Percentiles rank a stretch among this genome's conserved stretches.
These are phyloP conservation scores for Rhynchospora pubera DNA, from an alignment of 176 grass and related monocot genomes.

Conservation along the genomic window DNA sequence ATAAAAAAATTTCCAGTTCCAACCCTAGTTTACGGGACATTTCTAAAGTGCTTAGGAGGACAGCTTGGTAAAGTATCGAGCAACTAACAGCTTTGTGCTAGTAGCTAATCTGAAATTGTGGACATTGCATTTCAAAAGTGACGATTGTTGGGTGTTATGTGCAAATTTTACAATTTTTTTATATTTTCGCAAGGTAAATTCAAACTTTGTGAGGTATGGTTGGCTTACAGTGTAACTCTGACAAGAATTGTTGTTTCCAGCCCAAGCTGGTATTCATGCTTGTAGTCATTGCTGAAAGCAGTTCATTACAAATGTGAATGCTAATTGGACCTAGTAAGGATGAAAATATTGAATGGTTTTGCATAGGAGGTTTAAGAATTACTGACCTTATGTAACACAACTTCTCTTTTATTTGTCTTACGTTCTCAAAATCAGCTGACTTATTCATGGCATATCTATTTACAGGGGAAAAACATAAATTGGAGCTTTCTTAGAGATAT, in stretches of 20 bases:
- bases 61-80: background rate
- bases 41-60: constrained; percentile 1
- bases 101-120: background rate
- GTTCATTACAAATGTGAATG: constrained; percentile 24
- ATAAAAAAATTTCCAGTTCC: background rate
- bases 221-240: constrained; percentile 88
- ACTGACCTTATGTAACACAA: constrained; percentile 81
- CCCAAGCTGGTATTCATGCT: constrained; percentile 90
- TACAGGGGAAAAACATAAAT: constrained; percentile 14
- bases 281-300: constrained; percentile 82
- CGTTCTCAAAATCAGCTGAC: constrained; percentile 94
- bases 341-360: background rate
- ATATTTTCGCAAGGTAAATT: background rate
- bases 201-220: background rate
- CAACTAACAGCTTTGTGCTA: background rate
- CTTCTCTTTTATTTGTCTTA: constrained; percentile 95
- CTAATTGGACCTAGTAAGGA: background rate
- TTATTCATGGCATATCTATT: constrained; percentile 93
- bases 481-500: constrained; percentile 7
- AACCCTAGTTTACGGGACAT: background rate
- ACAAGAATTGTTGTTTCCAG: constrained; percentile 99
- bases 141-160: background rate
- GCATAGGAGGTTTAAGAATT: background rate
- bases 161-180: background rate
- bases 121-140: background rate